Base-by-base conservation (phyloP, 2,329 filamentous ascomycete species). In the Metarhizium guizhouense region DNA sequence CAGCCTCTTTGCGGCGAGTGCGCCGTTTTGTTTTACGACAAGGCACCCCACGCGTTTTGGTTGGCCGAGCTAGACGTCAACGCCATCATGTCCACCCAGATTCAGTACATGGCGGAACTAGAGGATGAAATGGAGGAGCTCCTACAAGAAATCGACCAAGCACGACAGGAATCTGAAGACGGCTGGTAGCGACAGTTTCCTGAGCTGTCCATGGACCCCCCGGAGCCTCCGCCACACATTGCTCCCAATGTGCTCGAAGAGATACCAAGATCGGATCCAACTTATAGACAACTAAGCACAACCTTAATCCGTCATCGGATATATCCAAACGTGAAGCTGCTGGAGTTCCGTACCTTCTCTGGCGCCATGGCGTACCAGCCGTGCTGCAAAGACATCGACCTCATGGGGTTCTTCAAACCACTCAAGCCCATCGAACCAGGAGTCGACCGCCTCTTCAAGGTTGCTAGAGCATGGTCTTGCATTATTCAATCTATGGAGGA, bases 1-100 rank as follows among this genome's bases (percentile, higher is more conserved):
- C 68, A 71, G 50, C 68, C 69, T 1, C 52, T 57, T 3, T 71
- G 68, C 36, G 68, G 68, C 58, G 69, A 70, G 54, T 71, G 69
- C 45, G 64, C 69, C 20, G 63, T 63, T 18, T 49, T 69, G 7
- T 70, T 64, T 58, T 68, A 61, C 51, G 25, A 61, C 48, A 30
- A 51, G 3, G 30, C 51, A 11, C 42, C 52, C n/a, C 16, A 42
- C 6, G 61, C 58, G 2, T 14, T 48, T 25, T 70, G 67, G 67
- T 11, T 63, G 25, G 56, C 47, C 6, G 38, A 32, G 1, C 47
- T 55, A 3, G 69, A 70, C 49, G 2, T 59, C 1, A 8, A 34
- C 5, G 50, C 54, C 25, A 20, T 47, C 32, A 52, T 61, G 42
- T 53, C 52, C 8, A 53, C 58, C 34, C 29, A 50, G 2, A n/a